phyloP scores from a whole-genome alignment of 2,329 filamentous ascomycete species.

The Achaetomium macrosporum region DNA sequence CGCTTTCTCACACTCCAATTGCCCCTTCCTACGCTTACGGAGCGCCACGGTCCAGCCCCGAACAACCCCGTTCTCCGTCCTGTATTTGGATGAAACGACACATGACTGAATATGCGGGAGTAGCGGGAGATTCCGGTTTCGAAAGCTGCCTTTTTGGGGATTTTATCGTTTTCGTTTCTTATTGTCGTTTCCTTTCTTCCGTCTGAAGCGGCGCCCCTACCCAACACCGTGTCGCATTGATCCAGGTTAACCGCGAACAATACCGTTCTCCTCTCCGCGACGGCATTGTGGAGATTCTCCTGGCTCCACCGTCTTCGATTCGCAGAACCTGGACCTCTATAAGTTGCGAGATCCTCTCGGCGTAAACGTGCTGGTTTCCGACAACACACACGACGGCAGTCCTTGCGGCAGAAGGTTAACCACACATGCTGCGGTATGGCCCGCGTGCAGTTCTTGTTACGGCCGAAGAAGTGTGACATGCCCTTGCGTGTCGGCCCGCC shows the following conservation, averaged over 20 bases:
- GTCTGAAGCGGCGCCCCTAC: too few species aligned
- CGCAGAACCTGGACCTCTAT: constrained; percentile 57
- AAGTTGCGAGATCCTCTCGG: constrained; percentile 56
- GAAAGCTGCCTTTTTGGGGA: too few species aligned
- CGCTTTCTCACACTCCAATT: constrained; percentile 24
- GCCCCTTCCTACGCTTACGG: constrained; percentile 58
- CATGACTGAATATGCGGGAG: too few species aligned
- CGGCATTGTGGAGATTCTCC: constrained; percentile 35
- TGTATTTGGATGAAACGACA: too few species aligned
- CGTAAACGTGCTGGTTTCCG: constrained; percentile 57
- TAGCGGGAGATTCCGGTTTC: too few species aligned
- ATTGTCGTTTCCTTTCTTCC: too few species aligned
- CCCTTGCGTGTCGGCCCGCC: too few species aligned
- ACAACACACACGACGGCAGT: constrained; percentile 72
- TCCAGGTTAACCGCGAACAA: too few species aligned
- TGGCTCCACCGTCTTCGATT: constrained; percentile 59
- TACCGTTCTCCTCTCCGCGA: neutral
- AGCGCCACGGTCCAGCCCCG: constrained; percentile 56
- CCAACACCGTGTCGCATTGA: too few species aligned
- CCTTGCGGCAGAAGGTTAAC: constrained; percentile 74
- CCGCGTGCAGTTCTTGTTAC: constrained; percentile 73
- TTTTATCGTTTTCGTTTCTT: too few species aligned
- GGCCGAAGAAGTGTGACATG: constrained; percentile 75
- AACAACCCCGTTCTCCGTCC: constrained; percentile 39
- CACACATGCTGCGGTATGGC: constrained; percentile 64